Base-by-base conservation (phyloP, 2,329 filamentous ascomycete species). In the Fusarium torulosum region DNA sequence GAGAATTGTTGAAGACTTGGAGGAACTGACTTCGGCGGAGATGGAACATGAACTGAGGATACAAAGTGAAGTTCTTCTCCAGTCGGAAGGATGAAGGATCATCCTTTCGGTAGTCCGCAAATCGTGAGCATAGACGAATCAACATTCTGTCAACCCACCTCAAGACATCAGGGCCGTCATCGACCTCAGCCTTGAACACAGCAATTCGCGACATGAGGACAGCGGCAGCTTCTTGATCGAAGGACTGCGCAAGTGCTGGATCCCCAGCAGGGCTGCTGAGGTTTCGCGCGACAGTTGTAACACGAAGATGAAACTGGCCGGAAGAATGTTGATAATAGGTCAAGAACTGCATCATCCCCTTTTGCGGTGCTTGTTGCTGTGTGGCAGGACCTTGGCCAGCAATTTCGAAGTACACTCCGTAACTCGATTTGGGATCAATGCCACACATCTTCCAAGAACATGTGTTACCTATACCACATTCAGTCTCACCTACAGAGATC, bases 361-460 rank as follows among this genome's bases (percentile, higher is more conserved):
- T 94, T 76, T 97, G 93, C 25, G 93, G 91, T 8, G 91, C 89
- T 77, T 95, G 93, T 75, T 95, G 92, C 78, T 96, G 92, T 47
- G 91, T 86, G 17, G 94, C 91, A 9, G 94, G 94, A 35, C 93
- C 94, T 80, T 98, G 96, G 73, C 92, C 93, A 45, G 96, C 95
- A 76, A 99, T 96, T 79, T 99, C 96, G 74, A 98, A 99, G 81
- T 98, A 99, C 66, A 99, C 87, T 63, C 94, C 96, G 74, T 98
- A 98, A 75, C 94, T 97, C 31, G 96, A 90, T 55, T 90, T 91
- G 13, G 96, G 96, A 74, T 98, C 94, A 71, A 99, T 97, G 71
- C 94, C 94, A 75, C 96, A 98, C 95, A 99, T 97, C 82, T 99
- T 99, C 96, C 96, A 99, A 4, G 94, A 95, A 80, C 95, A 98